Percentiles rank a stretch among this genome's conserved stretches.
phyloP scores from a whole-genome alignment of 441 rosid species.

The Corymbia calophylla region DNA sequence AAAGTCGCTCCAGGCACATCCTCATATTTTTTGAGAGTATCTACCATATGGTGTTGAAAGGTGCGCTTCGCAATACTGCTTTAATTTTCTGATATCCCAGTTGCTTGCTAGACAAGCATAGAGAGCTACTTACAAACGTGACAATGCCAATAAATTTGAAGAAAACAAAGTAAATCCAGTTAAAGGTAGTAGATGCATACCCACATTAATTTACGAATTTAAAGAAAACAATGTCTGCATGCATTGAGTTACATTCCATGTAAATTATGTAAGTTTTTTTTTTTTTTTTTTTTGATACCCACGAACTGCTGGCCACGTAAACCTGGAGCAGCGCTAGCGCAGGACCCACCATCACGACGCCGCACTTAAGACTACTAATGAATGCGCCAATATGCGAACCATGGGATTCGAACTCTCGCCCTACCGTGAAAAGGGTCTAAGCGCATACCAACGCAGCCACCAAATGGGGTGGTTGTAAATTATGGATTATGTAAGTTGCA shows the following conservation, averaged over 20 bases:
- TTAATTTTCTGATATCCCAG: background rate
- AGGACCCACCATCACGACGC: too few species aligned
- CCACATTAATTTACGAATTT: background rate
- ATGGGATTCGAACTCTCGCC: too few species aligned
- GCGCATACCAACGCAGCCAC: too few species aligned
- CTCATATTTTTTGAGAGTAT: background rate
- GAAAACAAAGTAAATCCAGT: background rate
- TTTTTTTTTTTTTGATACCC: too few species aligned
- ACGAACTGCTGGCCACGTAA: too few species aligned
- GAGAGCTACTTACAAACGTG: background rate
- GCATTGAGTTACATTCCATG: background rate
- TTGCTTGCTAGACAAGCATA: background rate
- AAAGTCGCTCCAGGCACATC: background rate
- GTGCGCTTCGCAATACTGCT: background rate
- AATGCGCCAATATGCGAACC: too few species aligned
- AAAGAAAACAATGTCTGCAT: background rate
- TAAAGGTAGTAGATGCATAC: background rate
- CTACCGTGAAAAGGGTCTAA: too few species aligned
- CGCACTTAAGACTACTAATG: too few species aligned
- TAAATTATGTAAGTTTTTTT: too few species aligned
- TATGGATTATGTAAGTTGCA: background rate
- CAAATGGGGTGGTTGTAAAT: too few species aligned
- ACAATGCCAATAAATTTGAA: background rate
- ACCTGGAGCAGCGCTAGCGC: too few species aligned
- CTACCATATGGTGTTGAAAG: background rate